Evolutionary conservation across 345 rosid genomes (phyloP).

Genomic region (Eucalyptus melliodora): DNA sequence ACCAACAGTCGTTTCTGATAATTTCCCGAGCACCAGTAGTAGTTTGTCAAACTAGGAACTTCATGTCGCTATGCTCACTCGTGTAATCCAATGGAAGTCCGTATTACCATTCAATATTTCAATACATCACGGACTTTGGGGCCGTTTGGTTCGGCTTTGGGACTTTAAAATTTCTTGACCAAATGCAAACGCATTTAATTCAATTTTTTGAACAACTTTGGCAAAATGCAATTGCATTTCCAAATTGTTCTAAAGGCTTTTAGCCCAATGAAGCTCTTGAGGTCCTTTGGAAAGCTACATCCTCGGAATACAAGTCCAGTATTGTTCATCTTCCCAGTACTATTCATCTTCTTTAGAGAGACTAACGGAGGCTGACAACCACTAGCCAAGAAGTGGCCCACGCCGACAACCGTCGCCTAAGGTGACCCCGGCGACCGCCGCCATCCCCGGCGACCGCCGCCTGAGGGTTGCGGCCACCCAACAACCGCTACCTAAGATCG

Average conservation of each 20-base stretch:
- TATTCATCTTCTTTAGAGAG: rapidly evolving
- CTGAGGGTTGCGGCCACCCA: rapidly evolving
- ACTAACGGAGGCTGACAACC: rapidly evolving
- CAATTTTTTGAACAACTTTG: too few relatives aligned
- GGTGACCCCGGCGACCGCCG: rapidly evolving
- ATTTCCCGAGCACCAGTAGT: background rate
- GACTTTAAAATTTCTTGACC: rapidly evolving
- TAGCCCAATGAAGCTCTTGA: too few relatives aligned
- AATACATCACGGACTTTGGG: background rate
- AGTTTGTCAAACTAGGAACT: background rate
- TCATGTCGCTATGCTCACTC: background rate
- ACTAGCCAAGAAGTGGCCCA: rapidly evolving
- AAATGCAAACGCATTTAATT: rapidly evolving
- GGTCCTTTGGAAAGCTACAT: too few relatives aligned
- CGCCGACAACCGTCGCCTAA: rapidly evolving
- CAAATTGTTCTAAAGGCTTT: rapidly evolving
- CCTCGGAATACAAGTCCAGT: too few relatives aligned
- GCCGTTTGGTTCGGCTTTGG: too few relatives aligned
- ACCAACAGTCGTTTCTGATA: background rate
- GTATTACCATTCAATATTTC: background rate
- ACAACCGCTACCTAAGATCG: rapidly evolving
- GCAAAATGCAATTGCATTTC: too few relatives aligned
- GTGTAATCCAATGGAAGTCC: background rate
- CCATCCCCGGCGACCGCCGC: rapidly evolving
- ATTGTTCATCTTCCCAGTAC: rapidly evolving